phyloP scores from a whole-genome alignment of 1,139 yeast genomes.

The Nakaseomyces bracarensis region DNA sequence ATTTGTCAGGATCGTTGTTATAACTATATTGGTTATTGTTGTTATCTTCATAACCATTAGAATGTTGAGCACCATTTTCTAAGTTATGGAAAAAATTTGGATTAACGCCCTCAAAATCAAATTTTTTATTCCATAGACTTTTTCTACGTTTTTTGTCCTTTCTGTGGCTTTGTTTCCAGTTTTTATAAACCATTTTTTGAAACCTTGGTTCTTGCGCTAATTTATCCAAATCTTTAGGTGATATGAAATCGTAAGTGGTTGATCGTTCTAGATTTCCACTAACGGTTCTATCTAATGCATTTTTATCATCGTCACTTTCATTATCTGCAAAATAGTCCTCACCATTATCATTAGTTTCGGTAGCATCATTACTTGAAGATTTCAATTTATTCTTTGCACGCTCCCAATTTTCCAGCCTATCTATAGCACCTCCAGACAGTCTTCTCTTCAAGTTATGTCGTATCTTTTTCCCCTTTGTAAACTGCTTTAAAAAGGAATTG shows the following conservation, averaged over 20 bases:
- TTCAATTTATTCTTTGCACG: not conserved
- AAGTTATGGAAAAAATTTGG: constrained; percentile 15
- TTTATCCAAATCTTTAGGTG: constrained; percentile 22
- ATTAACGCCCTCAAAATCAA: constrained; percentile 9
- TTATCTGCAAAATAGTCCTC: constrained; percentile 32
- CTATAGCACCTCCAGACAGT: constrained; percentile 14
- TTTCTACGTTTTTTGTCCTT: constrained; percentile 17
- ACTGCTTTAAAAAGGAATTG: constrained; percentile 13
- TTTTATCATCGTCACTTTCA: constrained; percentile 22
- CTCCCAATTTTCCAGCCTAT: constrained; percentile 8
- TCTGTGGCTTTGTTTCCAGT: constrained; percentile 25
- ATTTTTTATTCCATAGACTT: constrained; percentile 16
- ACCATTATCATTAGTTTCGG: constrained; percentile 22
- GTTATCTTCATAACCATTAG: constrained; percentile 9
- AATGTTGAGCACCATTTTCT: constrained; percentile 18
- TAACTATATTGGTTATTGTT: constrained; percentile 3
- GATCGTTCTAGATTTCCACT: constrained; percentile 34
- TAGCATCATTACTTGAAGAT: not conserved
- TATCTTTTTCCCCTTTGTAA: constrained; percentile 19
- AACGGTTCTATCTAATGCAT: constrained; percentile 4
- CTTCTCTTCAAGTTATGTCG: constrained; percentile 18
- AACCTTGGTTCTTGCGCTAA: constrained; percentile 40
- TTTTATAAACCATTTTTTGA: constrained; percentile 35
- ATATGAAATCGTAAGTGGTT: constrained; percentile 39
- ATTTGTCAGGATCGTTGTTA: not conserved